Conservation (phyloP, 2,329 filamentous ascomycete species). For the Escovopsis sp. region DNA sequence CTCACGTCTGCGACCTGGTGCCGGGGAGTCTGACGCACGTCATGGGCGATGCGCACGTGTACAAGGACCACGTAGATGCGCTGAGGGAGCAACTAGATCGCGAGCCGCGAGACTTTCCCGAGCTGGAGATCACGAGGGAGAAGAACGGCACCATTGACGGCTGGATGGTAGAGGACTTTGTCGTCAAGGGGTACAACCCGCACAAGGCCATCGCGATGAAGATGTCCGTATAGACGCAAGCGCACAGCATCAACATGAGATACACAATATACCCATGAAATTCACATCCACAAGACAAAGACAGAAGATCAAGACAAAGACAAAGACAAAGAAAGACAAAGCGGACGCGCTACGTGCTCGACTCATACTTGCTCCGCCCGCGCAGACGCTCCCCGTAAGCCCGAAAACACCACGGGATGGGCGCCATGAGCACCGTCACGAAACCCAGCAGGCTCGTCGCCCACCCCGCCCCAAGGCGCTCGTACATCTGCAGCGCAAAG, state of each 20-base stretch:
- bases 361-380: conserved; percentile 12
- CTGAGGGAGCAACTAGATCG: conserved; percentile 65
- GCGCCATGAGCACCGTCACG: conserved; percentile 20
- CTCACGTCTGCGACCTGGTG: conserved; percentile 67
- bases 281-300: not conserved
- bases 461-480: conserved; percentile 25
- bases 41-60: conserved; percentile 97
- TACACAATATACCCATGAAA: not conserved
- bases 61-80: conserved; percentile 82
- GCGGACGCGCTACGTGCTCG: conserved; percentile 7
- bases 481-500: conserved; percentile 22
- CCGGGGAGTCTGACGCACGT: conserved; percentile 84
- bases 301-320: not conserved
- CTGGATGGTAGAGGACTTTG: conserved; percentile 79
- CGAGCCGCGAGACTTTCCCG: conserved; percentile 69
- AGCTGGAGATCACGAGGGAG: conserved; percentile 54
- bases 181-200: conserved; percentile 74
- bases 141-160: conserved; percentile 68
- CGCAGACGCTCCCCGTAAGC: conserved; percentile 10
- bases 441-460: conserved; percentile 27
- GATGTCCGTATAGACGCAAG: conserved; percentile 64
- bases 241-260: not conserved
- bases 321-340: conserved; percentile 2
- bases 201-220: conserved; percentile 94
- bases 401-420: conserved; percentile 19